These are phyloP conservation scores for Coemansia sp. DNA, from an alignment of 192 early-diverging fungal species.

Conservation along the genomic window DNA sequence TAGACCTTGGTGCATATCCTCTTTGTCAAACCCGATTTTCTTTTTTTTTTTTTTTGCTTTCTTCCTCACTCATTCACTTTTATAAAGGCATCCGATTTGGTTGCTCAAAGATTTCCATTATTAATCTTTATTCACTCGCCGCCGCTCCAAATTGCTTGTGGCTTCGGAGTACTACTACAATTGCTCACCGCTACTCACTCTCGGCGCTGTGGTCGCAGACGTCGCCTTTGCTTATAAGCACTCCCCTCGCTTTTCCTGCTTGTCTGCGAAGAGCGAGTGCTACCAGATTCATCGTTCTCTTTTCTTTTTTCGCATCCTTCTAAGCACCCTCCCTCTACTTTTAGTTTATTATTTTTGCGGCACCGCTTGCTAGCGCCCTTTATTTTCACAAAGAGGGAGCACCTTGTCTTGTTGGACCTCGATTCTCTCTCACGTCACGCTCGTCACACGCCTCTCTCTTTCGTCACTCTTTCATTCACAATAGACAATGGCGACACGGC, in stretches of 20 bases:
- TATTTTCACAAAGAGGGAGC: background rate
- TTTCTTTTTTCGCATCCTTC: constrained; percentile 11
- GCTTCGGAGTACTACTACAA: background rate
- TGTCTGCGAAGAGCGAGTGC: background rate
- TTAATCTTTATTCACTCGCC: background rate
- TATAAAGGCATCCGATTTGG: background rate
- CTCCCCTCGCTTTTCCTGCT: background rate
- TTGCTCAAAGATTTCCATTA: constrained; percentile 1
- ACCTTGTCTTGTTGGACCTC: background rate
- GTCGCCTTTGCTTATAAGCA: background rate
- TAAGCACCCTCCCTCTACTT: background rate
- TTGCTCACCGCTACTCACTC: background rate
- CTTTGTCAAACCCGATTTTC: background rate
- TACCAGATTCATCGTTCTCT: background rate
- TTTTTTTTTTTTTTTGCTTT: background rate
- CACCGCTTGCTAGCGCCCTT: background rate
- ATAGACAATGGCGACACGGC: background rate
- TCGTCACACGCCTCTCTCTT: background rate
- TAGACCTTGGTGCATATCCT: background rate
- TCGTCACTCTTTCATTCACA: background rate
- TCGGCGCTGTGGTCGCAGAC: background rate
- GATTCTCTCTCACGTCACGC: background rate
- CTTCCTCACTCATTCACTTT: background rate
- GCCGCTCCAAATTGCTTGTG: background rate
- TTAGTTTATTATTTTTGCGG: background rate